These are phyloP conservation scores for Diversispora epigaea DNA, from an alignment of 192 early-diverging fungal genomes.

Conservation along the genomic window DNA sequence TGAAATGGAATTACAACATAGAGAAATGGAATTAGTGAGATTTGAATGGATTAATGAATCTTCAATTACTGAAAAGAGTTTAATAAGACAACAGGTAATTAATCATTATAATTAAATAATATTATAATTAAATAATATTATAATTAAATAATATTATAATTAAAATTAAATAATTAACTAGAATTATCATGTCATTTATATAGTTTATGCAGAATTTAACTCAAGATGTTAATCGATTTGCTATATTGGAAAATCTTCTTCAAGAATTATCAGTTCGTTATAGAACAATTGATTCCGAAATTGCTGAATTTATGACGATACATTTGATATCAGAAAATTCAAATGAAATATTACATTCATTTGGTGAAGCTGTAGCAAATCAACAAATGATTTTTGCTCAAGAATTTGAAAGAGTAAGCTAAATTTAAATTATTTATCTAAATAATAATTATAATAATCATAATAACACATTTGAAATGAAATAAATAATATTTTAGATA, in stretches of 20 bases:
- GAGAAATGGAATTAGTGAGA: constrained; percentile 19
- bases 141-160: not conserved
- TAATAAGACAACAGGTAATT: constrained; percentile 13
- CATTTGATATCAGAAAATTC: not conserved
- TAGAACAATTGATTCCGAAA: constrained; percentile 2
- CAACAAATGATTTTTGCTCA: constrained; percentile 28
- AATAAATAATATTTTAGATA: not conserved
- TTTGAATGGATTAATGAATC: constrained; percentile 29
- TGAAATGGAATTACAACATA: constrained; percentile 16
- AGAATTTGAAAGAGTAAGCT: constrained; percentile 23
- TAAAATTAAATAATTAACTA: too few species aligned
- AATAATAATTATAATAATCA: not conserved
- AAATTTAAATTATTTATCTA: not conserved
- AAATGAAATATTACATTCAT: not conserved
- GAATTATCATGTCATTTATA: not conserved
- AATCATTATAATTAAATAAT: not conserved
- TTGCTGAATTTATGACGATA: not conserved
- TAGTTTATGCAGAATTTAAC: constrained; percentile 17
- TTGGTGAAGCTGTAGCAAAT: constrained; percentile 14
- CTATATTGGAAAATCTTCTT: not conserved
- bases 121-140: too few species aligned
- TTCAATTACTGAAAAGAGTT: not conserved
- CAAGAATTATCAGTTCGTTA: constrained; percentile 14
- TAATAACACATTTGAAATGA: not conserved
- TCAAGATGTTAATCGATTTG: constrained; percentile 21